phyloP scores from a whole-genome alignment of 1,284 basidiomycete genomes.

The Phylloboletellus chloephorus region DNA sequence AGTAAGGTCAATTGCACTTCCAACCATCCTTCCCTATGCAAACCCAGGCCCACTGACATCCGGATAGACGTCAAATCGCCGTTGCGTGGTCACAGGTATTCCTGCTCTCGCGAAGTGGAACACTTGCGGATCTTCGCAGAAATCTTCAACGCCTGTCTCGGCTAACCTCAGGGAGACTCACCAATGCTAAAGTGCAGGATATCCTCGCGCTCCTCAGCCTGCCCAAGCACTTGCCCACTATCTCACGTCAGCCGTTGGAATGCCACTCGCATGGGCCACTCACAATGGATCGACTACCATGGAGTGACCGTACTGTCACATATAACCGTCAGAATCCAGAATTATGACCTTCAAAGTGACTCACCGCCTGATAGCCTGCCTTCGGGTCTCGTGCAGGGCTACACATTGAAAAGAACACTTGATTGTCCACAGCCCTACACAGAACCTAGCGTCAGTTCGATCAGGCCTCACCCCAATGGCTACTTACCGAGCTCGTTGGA shows the following conservation, averaged over 20 bases:
- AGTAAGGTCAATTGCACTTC: neutral
- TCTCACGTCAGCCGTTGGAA: constrained; percentile 10
- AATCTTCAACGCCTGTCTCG: constrained; percentile 3
- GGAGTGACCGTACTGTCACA: constrained; percentile 80
- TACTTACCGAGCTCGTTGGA: constrained; percentile 77
- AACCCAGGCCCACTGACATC: constrained; percentile 48
- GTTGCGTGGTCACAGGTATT: constrained; percentile 83
- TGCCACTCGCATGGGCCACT: constrained; percentile 24
- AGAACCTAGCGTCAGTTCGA: constrained; percentile 11
- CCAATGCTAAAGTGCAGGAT: constrained; percentile 82
- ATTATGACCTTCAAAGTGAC: constrained; percentile 26
- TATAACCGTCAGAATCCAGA: constrained; percentile 1
- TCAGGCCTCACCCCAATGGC: constrained; percentile 13
- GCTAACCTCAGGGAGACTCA: constrained; percentile 35
- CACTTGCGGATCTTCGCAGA: constrained; percentile 59
- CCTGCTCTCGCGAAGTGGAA: constrained; percentile 69
- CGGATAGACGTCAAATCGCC: constrained; percentile 88
- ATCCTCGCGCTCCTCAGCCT: constrained; percentile 76
- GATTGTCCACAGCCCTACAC: constrained; percentile 88
- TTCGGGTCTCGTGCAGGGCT: constrained; percentile 86
- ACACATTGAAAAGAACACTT: constrained; percentile 93
- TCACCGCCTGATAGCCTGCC: constrained; percentile 81
- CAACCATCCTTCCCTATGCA: constrained; percentile 3
- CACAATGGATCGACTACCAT: constrained; percentile 87
- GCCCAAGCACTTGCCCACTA: constrained; percentile 77